These are phyloP conservation scores for Claviceps capensis DNA, from an alignment of 2,329 filamentous ascomycete genomes.

Conservation along the genomic window DNA sequence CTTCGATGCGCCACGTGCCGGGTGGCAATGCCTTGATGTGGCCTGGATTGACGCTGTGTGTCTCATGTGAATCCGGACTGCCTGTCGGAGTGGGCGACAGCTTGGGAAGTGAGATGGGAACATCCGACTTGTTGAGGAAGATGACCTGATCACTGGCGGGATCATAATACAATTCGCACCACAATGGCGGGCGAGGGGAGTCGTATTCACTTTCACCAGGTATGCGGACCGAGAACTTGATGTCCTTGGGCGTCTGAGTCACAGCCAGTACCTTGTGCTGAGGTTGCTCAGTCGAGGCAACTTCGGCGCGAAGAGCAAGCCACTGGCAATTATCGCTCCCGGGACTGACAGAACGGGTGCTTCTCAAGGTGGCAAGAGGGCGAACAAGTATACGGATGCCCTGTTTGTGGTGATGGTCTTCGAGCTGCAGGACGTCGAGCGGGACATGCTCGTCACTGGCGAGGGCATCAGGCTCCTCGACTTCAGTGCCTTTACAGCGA, in stretches of 20 bases:
- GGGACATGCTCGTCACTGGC: conserved; percentile 31
- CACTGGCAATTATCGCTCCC: conserved; percentile 43
- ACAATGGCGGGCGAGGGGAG: conserved; percentile 33
- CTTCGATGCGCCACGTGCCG: conserved; percentile 43
- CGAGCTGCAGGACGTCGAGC: conserved; percentile 37
- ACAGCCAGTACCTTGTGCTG: conserved; percentile 44
- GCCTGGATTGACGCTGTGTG: conserved; percentile 30
- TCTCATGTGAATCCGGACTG: conserved; percentile 27
- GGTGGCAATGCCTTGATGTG: conserved; percentile 34
- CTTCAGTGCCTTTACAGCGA: conserved; percentile 31
- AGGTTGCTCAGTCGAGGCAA: conserved; percentile 36
- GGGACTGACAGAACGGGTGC: conserved; percentile 40
- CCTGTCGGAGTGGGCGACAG: conserved; percentile 26
- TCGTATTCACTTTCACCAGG: conserved; percentile 32
- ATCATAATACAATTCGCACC: conserved; percentile 48
- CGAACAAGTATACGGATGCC: conserved; percentile 45
- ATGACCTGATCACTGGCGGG: conserved; percentile 45
- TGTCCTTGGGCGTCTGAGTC: conserved; percentile 45
- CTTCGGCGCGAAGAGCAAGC: conserved; percentile 41
- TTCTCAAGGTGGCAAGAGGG: conserved; percentile 36
- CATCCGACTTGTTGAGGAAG: conserved; percentile 40
- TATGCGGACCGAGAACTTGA: conserved; percentile 45
- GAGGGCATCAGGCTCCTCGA: conserved; percentile 27
- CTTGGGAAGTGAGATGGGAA: conserved; percentile 35
- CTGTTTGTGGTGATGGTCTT: conserved; percentile 38